Conservation (phyloP, 768 basidiomycete species). For the Kwoniella dendrophila region DNA sequence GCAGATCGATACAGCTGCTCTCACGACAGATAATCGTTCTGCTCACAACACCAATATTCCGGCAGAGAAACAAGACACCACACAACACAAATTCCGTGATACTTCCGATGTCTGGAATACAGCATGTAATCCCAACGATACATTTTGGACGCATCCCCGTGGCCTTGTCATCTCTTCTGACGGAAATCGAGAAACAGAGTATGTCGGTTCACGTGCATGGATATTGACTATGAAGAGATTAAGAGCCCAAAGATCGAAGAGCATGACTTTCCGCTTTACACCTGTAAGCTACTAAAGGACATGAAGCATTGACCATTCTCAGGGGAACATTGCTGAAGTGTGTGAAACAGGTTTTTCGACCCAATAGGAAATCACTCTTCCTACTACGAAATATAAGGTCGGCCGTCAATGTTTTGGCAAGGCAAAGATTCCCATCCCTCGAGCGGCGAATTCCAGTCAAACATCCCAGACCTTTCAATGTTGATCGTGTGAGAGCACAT, state of each 20-base stretch:
- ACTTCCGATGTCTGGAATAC: constrained; percentile 6
- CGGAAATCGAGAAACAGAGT: neutral
- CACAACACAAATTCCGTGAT: too few relatives aligned
- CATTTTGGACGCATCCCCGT: neutral
- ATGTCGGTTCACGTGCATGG: neutral
- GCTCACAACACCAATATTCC: too few relatives aligned
- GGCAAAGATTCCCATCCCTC: neutral
- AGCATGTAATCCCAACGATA: neutral
- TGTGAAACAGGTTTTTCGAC: neutral
- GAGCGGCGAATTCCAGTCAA: neutral
- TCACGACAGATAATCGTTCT: too few relatives aligned
- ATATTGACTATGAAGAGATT: too few relatives aligned
- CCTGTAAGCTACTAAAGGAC: too few relatives aligned
- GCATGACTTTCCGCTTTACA: too few relatives aligned
- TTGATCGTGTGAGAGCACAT: neutral
- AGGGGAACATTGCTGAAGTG: neutral
- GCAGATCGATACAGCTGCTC: too few relatives aligned
- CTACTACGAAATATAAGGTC: neutral
- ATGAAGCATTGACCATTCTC: neutral
- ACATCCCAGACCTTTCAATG: neutral
- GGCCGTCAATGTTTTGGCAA: neutral
- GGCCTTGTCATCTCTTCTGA: neutral
- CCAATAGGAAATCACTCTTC: neutral
- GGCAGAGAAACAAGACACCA: too few relatives aligned
- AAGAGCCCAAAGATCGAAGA: too few relatives aligned